Evolutionary conservation across 1,284 basidiomycete species (phyloP), one percentile per base, ranked within the genome.

Genomic region (Abortiporus biennis): DNA sequence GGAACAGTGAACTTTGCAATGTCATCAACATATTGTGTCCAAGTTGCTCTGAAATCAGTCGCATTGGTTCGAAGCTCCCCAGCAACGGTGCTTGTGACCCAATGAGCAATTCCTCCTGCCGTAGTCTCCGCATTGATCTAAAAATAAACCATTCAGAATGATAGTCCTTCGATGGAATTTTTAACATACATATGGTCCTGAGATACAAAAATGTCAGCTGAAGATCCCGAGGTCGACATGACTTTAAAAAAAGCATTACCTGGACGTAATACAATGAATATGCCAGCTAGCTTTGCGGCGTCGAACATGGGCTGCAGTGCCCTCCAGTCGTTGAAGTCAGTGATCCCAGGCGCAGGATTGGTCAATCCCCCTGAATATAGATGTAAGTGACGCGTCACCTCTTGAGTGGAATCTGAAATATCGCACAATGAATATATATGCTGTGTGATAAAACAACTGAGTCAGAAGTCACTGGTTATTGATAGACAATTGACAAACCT

Each of bases 81-180:
- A 3, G 76, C 71, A 12, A 86, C 74, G 52, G 81, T 72, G 9
- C 77, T 72, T 1, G 83, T 86, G 12, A 76, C 68, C 88, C 87
- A 90, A 47, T 85, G 83, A 0, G 86, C 74, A 46, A 89, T 78
- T 1, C 87, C 87, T 16, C 87, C 87, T 1, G 83, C 85, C 1
- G 82, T 81, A 0, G 85, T 87, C 59, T 92, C 88, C 0, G 85
- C 84, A 49, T 86, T 87, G 64, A 89, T 89, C 57, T 89, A 82
- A 0, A 62, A n/a, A n/a, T n/a, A n/a, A n/a, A n/a, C n/a, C n/a
- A n/a, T n/a, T 15, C 20, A 3, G 17, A 34, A 31, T 8, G 9
- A 33, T 25, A 11, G 19, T 5, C 5, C 9, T 9, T 8, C 12
- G 4, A 21, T 11, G 11, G 21, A 2, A 31, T 44, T 23, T 2